Base-by-base conservation (phyloP, 805 yeast species). In the Yamadazyma phyllophila region DNA sequence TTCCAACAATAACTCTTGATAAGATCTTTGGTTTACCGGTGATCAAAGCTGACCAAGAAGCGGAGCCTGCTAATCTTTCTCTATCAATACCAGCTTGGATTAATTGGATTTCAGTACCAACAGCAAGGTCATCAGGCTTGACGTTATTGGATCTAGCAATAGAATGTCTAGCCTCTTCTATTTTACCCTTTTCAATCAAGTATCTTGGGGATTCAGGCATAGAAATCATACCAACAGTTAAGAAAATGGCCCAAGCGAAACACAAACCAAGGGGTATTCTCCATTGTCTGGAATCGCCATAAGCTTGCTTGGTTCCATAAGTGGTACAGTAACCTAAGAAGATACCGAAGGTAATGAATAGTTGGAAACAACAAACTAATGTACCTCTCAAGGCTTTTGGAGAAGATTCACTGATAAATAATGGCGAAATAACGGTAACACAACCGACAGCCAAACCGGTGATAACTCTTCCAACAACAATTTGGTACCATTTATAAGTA, bases 361-460 rank as follows among this genome's bases (percentile, higher is more conserved):
- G 71, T 66, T 84, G 90, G 73, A 77, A 84, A 55, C 81, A 77
- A 34, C 84, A 78, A 43, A 84, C 88, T 47, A 83, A 72, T 33
- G 86, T 73, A 63, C 89, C 89, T 78, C 90, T 79, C 36, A 83
- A 66, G 44, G 76, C 78, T 55, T 81, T 82, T 58, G 91, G 91
- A 47, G 89, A 67, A 47, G 83, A 73, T 63, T 84, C 91, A 34
- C 85, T 75, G 56, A 83, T 82, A 63, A 83, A 77, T 66, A 78
- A 67, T 31, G 83, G 92, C 2, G 82, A 80, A 34, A 82, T 71
- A 54, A 84, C 85, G 0, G 90, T 78, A 5, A 86, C 83, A 24
- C 78, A 76, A 12, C 94, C 94, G 17, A 86, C 82, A 7, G 85
- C 89, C 20, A 83, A 56, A n/a, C 91, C 91, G 12, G 85, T 77